Percentiles rank a stretch among this genome's conserved stretches.
phyloP scores from a whole-genome alignment of 1,139 yeast species.

The Zygosaccharomyces sapae region DNA sequence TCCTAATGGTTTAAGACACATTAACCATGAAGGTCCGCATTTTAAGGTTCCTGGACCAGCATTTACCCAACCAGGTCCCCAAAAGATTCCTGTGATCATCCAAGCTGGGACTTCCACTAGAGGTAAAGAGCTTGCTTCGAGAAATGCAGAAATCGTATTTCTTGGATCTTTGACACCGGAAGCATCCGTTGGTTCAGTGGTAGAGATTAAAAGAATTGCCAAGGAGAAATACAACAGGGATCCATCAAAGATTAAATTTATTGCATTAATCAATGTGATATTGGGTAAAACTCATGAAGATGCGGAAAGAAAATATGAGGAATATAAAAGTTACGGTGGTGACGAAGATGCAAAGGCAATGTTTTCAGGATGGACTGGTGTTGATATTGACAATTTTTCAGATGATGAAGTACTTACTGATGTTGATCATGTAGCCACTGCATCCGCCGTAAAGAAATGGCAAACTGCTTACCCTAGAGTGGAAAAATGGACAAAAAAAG shows the following conservation, averaged over 20 bases:
- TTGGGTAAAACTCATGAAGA: conserved; percentile 37
- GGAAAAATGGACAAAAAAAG: conserved; percentile 32
- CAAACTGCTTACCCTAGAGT: conserved; percentile 24
- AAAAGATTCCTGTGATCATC: conserved; percentile 44
- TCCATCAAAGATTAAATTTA: conserved; percentile 31
- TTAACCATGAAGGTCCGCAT: conserved; percentile 42
- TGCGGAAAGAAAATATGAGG: conserved; percentile 32
- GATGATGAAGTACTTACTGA: conserved; percentile 36
- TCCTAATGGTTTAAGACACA: conserved; percentile 42
- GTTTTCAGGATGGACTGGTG: conserved; percentile 39
- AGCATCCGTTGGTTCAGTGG: conserved; percentile 20
- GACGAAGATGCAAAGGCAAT: conserved; percentile 35
- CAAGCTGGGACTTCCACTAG: conserved; percentile 48
- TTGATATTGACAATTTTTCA: conserved; percentile 32
- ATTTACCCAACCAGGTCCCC: conserved; percentile 44
- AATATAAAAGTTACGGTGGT: conserved; percentile 26
- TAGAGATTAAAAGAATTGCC: conserved; percentile 28
- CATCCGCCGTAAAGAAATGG: conserved; percentile 30
- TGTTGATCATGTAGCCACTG: conserved; percentile 33
- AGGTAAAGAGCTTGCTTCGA: conserved; percentile 45
- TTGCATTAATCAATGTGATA: conserved; percentile 31
- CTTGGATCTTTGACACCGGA: conserved; percentile 34
- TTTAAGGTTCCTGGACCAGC: conserved; percentile 46
- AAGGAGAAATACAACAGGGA: conserved; percentile 30
- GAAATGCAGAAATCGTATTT: conserved; percentile 45